Base-by-base conservation (phyloP, 1,284 basidiomycete species). In the Moesziomyces parantarcticus region DNA sequence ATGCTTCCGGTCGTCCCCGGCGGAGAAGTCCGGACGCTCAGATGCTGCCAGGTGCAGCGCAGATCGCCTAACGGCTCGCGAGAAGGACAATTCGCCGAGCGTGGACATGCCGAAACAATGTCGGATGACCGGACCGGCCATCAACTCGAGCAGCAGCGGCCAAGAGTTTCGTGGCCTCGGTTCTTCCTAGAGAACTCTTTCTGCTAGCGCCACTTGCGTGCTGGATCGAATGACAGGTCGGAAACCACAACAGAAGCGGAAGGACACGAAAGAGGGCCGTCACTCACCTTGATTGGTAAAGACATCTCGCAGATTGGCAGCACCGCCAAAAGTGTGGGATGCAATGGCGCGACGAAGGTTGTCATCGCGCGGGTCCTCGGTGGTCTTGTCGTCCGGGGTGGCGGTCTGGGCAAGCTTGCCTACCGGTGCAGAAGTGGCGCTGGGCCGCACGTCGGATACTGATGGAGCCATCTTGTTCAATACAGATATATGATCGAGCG, bases 221-320 rank as follows among this genome's bases (percentile, higher is more conserved):
- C n/a, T 21, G 25, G 8, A 48, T 26, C 26, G 29, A 56, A 20
- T 10, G 20, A 26, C 40, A 39, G 10, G 40, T 2, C 58, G 25
- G 10, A 21, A 32, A 16, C 34, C 14, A 7, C n/a, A n/a, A 26
- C 40, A 23, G 43, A 36, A 39, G 3, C 1, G 13, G 46, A 9
- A 34, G 32, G 16, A 29, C n/a, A 23, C 7, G 29, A 7, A 23
- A 16, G 11, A 40, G 16, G 23, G n/a, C 13, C 48, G 21, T n/a
- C 10, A 78, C 78, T 61, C 52, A 81, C 79, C 78, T 61, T 80
- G 75, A 57, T 81, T 81, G 21, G 78, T 77, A 57, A 77, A 80
- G 47, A 70, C 49, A 56, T 81, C 79, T 29, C 79, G 76, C 41
- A 81, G 71, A 54, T 66, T 67, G 32, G 75, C 79, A 52, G 74